phyloP scores from a whole-genome alignment of 148 eudicot genomes.

The Vaccinium vitisidaea region DNA sequence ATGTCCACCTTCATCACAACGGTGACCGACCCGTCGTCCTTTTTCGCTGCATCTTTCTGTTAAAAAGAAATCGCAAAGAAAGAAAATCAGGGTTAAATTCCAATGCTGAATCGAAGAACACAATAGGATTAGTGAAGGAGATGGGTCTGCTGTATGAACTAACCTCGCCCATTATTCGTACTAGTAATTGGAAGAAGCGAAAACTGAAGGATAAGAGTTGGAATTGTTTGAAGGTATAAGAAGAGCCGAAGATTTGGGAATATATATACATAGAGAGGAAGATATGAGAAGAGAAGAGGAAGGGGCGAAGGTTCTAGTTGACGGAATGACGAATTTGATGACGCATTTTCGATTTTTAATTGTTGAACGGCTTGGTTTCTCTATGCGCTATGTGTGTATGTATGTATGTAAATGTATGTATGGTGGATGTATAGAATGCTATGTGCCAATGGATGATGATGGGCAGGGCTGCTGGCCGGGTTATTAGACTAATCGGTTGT shows the following conservation, averaged over 20 bases:
- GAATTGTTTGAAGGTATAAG: conserved; percentile 13
- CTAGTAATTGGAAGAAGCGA: too few species aligned
- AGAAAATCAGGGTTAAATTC: neutral
- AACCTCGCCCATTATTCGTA: conserved; percentile 14
- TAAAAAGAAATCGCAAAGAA: neutral
- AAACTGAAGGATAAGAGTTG: neutral
- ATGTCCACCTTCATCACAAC: conserved; percentile 58
- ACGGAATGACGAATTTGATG: neutral
- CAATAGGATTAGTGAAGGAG: neutral
- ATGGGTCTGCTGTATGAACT: neutral
- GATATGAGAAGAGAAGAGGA: neutral
- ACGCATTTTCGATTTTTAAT: too few species aligned
- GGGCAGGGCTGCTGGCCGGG: neutral
- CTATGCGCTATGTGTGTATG: neutral
- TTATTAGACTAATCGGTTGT: neutral
- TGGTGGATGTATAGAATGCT: too few species aligned
- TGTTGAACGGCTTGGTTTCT: too few species aligned
- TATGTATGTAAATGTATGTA: neutral
- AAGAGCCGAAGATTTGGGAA: neutral
- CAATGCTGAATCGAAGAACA: neutral
- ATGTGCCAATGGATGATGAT: neutral
- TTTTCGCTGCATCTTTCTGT: conserved; percentile 40
- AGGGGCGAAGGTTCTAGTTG: neutral
- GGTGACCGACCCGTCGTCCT: conserved; percentile 31
- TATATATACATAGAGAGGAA: neutral